Base-by-base conservation (phyloP, 176 grass and related monocot species). In the Cocos nucifera region DNA sequence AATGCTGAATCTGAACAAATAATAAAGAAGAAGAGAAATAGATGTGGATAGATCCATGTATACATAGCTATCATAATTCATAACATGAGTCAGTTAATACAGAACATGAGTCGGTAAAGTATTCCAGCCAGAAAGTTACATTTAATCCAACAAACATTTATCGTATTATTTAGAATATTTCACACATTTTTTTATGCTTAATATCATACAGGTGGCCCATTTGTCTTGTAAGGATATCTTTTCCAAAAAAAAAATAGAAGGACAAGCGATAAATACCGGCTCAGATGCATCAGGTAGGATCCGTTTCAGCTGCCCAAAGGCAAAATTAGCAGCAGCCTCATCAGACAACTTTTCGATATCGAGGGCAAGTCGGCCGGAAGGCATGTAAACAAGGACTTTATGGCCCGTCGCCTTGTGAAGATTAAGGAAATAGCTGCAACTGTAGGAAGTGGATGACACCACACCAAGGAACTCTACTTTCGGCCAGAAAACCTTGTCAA, bases 351-450 rank as follows among this genome's bases (percentile, higher is more conserved):
- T 98, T n/a, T 98, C 88, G 4, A 98, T 89, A 64, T 98, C 94
- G 50, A 79, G 77, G 56, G 94, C 94, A 49, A 98, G 87, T 17
- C 78, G 73, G 5, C 88, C 94, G 14, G 94, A 84, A 74, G 94
- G 94, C 94, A 98, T 98, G 70, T 98, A 98, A 59, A 98, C 94
- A 28, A 98, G 84, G 63, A 93, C 94, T 19, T 79, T 68, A 19
- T 98, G 75, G 8, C 94, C 88, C 12, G 94, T 93, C 29, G 88
- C 94, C 74, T 98, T 98, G 29, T 98, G 94, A 62, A 98, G 89
- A 70, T 98, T 98, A 50, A 98, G 87, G 67, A 98, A 98, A 75
- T 98, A 98, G 70, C 94, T 98, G 72, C 94, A 98, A 8, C 94
- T 85, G 51, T 98, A 93, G 5, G 94, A 75, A 30, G 73, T 92